phyloP scores from a whole-genome alignment of 345 rosid species.

The Eucalyptus microcorys region DNA sequence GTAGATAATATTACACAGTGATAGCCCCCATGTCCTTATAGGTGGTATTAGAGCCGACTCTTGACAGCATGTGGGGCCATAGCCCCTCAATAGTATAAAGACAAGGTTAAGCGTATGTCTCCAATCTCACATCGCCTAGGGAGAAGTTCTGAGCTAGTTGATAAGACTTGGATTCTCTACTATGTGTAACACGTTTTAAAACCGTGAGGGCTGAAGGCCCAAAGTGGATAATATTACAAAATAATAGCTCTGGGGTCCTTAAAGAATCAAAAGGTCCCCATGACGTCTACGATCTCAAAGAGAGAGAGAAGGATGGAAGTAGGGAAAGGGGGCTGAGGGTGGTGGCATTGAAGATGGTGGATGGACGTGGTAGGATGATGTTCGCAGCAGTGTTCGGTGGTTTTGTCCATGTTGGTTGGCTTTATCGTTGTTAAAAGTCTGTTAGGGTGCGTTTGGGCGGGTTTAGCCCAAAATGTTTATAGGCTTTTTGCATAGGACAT shows the following conservation, averaged over 20 bases:
- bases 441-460: background rate
- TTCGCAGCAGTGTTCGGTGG: background rate
- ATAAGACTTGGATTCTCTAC: too few relatives aligned
- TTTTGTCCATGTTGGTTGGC: background rate
- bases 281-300: background rate
- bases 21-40: rapidly evolving
- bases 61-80: rapidly evolving
- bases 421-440: rapidly evolving
- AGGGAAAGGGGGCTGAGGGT: background rate
- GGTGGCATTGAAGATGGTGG: background rate
- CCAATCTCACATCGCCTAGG: too few relatives aligned
- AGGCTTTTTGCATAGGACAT: background rate
- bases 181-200: too few relatives aligned
- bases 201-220: rapidly evolving
- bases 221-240: too few relatives aligned
- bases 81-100: rapidly evolving
- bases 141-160: rapidly evolving
- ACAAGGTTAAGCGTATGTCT: too few relatives aligned
- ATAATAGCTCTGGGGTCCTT: too few relatives aligned
- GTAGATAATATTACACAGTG: too few relatives aligned
- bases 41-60: rapidly evolving
- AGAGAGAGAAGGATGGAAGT: background rate
- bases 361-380: background rate
- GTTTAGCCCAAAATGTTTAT: background rate
- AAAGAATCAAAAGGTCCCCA: background rate